Conservation (phyloP, 371 early-diverging fungal species). For the Rhizomucor miehei region DNA sequence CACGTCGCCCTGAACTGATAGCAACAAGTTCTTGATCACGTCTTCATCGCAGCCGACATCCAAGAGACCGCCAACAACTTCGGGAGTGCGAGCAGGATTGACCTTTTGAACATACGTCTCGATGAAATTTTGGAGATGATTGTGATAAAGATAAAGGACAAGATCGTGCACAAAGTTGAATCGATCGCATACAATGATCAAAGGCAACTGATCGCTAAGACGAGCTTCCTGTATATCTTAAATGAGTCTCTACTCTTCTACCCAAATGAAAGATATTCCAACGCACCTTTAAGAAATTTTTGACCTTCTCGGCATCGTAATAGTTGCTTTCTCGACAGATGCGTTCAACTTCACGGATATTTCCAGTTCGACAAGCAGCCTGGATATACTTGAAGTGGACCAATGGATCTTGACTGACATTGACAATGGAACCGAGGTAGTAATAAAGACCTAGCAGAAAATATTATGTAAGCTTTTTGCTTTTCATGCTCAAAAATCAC, state of each 20-base stretch:
- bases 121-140: constrained; percentile 90
- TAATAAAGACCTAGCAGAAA: constrained; percentile 69
- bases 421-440: constrained; percentile 93
- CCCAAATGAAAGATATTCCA: neutral
- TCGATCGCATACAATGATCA: constrained; percentile 97
- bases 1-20: constrained; percentile 74
- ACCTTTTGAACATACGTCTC: constrained; percentile 98
- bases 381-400: constrained; percentile 98
- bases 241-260: neutral
- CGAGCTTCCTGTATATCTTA: constrained; percentile 73
- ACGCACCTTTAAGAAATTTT: constrained; percentile 88
- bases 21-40: constrained; percentile 85
- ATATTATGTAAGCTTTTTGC: neutral
- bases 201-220: constrained; percentile 90
- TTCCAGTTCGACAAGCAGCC: constrained; percentile 92
- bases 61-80: constrained; percentile 92
- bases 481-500: too few relatives aligned
- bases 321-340: constrained; percentile 94
- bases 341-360: constrained; percentile 96
- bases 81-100: constrained; percentile 91
- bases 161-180: constrained; percentile 96
- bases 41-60: constrained; percentile 97
- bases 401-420: constrained; percentile 89
- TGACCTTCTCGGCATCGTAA: constrained; percentile 96
- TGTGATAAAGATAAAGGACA: constrained; percentile 92